Percentiles rank a stretch among this genome's conserved stretches.
phyloP scores from a whole-genome alignment of 1,139 yeast species.

The Kodamaea alishanica region DNA sequence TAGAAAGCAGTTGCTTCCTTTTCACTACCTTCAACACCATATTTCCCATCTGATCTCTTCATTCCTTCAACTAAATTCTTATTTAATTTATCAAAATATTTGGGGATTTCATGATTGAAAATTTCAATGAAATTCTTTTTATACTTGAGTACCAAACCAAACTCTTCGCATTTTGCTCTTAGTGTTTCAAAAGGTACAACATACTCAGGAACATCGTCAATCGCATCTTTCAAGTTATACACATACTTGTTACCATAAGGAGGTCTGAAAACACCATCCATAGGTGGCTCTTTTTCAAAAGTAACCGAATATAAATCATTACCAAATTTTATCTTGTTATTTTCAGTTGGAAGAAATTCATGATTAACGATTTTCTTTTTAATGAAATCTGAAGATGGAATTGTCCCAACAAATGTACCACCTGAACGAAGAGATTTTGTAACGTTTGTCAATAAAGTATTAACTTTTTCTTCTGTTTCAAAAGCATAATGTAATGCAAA shows the following conservation, averaged over 20 bases:
- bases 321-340: constrained; percentile 69
- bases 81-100: constrained; percentile 55
- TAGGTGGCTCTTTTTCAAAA: constrained; percentile 73
- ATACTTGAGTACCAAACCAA: constrained; percentile 67
- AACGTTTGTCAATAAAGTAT: constrained; percentile 69
- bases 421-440: constrained; percentile 73
- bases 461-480: constrained; percentile 76
- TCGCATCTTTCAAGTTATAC: constrained; percentile 86
- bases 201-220: constrained; percentile 93
- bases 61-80: constrained; percentile 68
- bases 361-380: constrained; percentile 54
- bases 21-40: constrained; percentile 87
- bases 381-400: constrained; percentile 87
- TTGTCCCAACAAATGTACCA: constrained; percentile 87
- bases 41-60: constrained; percentile 69
- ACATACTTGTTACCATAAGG: constrained; percentile 84
- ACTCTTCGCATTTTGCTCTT: constrained; percentile 78
- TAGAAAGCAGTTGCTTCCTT: constrained; percentile 86
- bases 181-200: constrained; percentile 95
- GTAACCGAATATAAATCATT: constrained; percentile 77
- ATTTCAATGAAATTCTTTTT: constrained; percentile 79
- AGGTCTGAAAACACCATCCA: constrained; percentile 63
- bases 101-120: constrained; percentile 75
- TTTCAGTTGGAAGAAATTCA: constrained; percentile 32
- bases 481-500: constrained; percentile 94